phyloP scores from a whole-genome alignment of 495 filamentous ascomycete genomes.

The Cryomyces minteri region DNA sequence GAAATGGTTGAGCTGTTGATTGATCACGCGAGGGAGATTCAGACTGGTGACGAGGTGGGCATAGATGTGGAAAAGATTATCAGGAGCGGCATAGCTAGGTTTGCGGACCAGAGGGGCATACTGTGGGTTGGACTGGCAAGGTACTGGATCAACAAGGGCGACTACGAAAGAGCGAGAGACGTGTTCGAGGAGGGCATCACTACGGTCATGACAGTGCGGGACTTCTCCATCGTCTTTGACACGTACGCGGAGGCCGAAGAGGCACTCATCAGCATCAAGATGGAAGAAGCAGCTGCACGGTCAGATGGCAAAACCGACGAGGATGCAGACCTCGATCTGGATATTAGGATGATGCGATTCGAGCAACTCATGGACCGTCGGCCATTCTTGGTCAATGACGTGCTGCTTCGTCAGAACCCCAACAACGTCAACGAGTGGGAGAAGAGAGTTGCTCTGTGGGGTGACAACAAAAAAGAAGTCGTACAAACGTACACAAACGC shows the following conservation, averaged over 20 bases:
- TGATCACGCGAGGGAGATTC: conserved; percentile 68
- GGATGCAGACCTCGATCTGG: conserved; percentile 84
- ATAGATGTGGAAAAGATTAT: conserved; percentile 92
- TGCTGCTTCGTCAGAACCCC: conserved; percentile 85
- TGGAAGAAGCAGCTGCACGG: conserved; percentile 70
- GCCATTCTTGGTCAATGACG: conserved; percentile 94
- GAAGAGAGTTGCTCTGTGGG: conserved; percentile 88
- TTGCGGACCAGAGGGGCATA: conserved; percentile 87
- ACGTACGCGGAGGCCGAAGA: conserved; percentile 95
- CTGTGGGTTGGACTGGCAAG: conserved; percentile 93
- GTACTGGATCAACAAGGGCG: conserved; percentile 88
- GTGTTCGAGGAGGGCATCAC: conserved; percentile 94
- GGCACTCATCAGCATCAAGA: conserved; percentile 75
- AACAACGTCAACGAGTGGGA: conserved; percentile 97
- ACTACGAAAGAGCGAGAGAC: conserved; percentile 82
- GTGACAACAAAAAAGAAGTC: conserved; percentile 76
- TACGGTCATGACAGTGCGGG: conserved; percentile 97
- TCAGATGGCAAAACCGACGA: conserved; percentile 65
- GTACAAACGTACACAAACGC: conserved; percentile 93
- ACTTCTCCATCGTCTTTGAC: conserved; percentile 94
- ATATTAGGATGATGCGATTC: conserved; percentile 94
- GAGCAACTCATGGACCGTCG: conserved; percentile 96
- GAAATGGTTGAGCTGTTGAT: conserved; percentile 98
- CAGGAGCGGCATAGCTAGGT: conserved; percentile 79
- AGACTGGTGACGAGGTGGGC: conserved; percentile 56